Evolutionary conservation across 2,329 filamentous ascomycete species (phyloP).

Genomic region (Mycosphaerella sp.): DNA sequence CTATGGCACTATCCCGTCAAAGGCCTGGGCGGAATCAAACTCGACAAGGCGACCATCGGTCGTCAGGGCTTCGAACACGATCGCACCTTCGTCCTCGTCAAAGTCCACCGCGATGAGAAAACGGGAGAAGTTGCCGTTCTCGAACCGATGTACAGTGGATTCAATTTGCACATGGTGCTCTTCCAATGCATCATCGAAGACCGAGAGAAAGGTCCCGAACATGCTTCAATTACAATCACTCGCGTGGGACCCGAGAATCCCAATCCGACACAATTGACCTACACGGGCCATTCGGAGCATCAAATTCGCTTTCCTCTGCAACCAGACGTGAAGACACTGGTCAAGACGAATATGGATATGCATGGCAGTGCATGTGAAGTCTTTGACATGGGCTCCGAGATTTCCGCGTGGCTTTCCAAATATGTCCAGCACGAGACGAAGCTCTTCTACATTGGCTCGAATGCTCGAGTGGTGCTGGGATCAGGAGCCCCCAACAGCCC

Average conservation of each 20-base stretch:
- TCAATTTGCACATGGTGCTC: constrained; percentile 9
- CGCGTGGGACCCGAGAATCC: constrained; percentile 5
- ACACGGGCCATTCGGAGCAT: constrained; percentile 8
- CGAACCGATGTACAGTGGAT: constrained; percentile 8
- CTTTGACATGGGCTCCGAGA: constrained; percentile 7
- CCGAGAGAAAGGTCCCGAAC: constrained; percentile 4
- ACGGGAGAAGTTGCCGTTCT: constrained; percentile 6
- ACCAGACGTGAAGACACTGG: constrained; percentile 2
- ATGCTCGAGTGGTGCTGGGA: constrained; percentile 3
- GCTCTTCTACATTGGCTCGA: constrained; percentile 7
- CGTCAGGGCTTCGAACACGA: constrained; percentile 11
- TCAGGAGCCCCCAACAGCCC: constrained; percentile 6
- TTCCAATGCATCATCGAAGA: constrained; percentile 10
- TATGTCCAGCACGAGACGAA: constrained; percentile 6
- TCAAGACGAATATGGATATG: constrained; percentile 5
- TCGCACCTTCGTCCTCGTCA: constrained; percentile 7
- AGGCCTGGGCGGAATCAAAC: constrained; percentile 9
- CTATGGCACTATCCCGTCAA: constrained; percentile 10
- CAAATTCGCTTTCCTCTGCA: constrained; percentile 5
- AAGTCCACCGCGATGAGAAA: constrained; percentile 5
- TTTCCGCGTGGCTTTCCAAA: constrained; percentile 6
- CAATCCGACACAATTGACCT: constrained; percentile 3
- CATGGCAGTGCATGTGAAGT: constrained; percentile 7
- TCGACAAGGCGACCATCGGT: constrained; percentile 9
- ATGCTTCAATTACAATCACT: constrained; percentile 5